A percentile compares a stretch with the other conserved stretches of the same genome.
phyloP scores from a whole-genome alignment of 208 protist species.

The Blastocrithidia nonstop region DNA sequence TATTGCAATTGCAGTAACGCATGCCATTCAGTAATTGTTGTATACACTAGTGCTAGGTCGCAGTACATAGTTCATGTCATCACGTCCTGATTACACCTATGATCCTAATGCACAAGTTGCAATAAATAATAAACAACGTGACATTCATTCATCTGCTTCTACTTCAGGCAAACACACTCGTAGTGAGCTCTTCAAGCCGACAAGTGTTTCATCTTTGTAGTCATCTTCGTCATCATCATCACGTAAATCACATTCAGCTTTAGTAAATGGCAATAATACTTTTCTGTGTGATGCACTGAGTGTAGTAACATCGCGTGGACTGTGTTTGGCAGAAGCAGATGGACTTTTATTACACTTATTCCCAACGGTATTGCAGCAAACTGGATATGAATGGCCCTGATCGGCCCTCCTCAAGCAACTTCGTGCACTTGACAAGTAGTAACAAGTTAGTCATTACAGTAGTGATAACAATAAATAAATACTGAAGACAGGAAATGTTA shows the following conservation, averaged over 20 bases:
- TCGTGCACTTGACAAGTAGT: conserved; percentile 26
- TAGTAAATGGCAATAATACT: no score
- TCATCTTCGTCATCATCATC: no score
- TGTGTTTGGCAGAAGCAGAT: conserved; percentile 45
- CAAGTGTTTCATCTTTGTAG: no score
- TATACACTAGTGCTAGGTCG: conserved; percentile 30
- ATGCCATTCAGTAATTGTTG: conserved; percentile 41
- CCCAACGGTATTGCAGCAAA: conserved; percentile 46
- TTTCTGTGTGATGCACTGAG: conserved; percentile 1
- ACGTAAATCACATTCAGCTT: no score
- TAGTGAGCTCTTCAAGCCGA: no score
- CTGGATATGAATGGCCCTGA: conserved; percentile 76
- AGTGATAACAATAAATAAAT: background rate
- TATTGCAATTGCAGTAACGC: conserved; percentile 11
- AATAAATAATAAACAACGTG: conserved; percentile 1
- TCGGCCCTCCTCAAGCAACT: conserved; percentile 40
- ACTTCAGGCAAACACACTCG: no score
- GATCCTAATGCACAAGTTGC: no score
- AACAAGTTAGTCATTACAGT: conserved; percentile 1
- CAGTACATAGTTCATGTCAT: conserved; percentile 9
- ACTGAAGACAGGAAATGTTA: no score
- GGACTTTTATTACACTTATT: conserved; percentile 27
- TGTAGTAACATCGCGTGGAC: conserved; percentile 19
- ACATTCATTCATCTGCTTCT: no score
- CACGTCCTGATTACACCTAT: background rate